phyloP scores from a whole-genome alignment of 768 basidiomycete species.

The Xanthoconium purpureum region DNA sequence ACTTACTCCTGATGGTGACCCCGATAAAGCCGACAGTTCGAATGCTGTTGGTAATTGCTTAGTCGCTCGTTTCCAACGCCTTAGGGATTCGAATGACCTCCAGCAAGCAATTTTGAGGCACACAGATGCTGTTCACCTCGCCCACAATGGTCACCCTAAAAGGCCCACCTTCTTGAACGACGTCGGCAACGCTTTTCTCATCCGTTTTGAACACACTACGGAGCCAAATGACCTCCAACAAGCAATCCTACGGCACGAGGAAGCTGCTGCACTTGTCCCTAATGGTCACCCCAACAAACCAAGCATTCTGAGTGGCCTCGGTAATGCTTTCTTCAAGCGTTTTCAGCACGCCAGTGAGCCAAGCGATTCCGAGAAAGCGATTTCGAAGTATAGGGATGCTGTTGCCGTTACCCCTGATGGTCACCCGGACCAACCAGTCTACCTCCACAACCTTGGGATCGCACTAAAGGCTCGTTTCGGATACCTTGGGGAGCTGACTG shows the following conservation, averaged over 20 bases:
- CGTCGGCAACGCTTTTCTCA: not conserved
- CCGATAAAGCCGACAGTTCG: not conserved
- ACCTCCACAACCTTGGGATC: not conserved
- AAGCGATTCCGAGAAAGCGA: not conserved
- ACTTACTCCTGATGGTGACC: not conserved
- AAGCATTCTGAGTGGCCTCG: not conserved
- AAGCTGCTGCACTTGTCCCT: not conserved
- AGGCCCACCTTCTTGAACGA: not conserved
- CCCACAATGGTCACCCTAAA: not conserved
- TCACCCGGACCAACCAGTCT: not conserved
- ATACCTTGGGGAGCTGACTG: not conserved
- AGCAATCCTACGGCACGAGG: not conserved
- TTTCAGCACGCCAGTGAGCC: not conserved
- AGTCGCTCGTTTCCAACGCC: not conserved
- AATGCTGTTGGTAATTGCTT: not conserved
- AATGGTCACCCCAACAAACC: not conserved
- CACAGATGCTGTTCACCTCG: not conserved
- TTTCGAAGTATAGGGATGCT: not conserved
- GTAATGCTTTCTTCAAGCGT: not conserved
- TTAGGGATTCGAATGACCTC: not conserved
- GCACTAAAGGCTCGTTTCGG: not conserved
- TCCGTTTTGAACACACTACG: not conserved
- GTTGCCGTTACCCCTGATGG: not conserved
- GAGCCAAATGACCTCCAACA: not conserved
- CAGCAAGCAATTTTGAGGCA: not conserved